Evolutionary conservation across 2,329 filamentous ascomycete genomes (phyloP).

Genomic region (Exophiala dermatitidis): DNA sequence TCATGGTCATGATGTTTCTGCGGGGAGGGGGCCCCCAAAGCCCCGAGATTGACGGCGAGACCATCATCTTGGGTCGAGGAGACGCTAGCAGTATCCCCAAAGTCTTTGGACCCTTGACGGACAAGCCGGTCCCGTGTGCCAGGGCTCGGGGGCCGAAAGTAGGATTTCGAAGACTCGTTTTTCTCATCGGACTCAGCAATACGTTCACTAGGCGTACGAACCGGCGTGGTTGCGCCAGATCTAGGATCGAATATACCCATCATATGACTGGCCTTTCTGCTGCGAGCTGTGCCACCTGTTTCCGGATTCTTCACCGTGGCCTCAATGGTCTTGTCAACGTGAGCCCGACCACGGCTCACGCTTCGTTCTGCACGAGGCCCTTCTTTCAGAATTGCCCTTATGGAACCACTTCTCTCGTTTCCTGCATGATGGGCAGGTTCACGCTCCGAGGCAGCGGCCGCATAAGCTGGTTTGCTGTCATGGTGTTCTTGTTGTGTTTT

Average conservation of each 20-base stretch:
- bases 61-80: not conserved
- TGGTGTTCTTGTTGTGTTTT: constrained; percentile 7
- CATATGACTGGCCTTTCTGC: constrained; percentile 60
- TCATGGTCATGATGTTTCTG: constrained; percentile 24
- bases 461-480: constrained; percentile 10
- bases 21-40: constrained; percentile 3
- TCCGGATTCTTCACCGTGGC: constrained; percentile 55
- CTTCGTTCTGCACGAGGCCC: constrained; percentile 32
- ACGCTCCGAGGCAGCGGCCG: constrained; percentile 22
- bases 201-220: constrained; percentile 4
- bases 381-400: constrained; percentile 24
- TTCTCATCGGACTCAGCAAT: not conserved
- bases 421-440: constrained; percentile 22
- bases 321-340: constrained; percentile 57
- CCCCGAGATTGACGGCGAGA: not conserved
- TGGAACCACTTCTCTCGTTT: constrained; percentile 26
- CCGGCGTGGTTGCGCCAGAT: constrained; percentile 11
- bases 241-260: constrained; percentile 53
- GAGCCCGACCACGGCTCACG: constrained; percentile 39
- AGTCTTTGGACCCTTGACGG: constrained; percentile 8
- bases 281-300: constrained; percentile 48
- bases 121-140: constrained; percentile 3
- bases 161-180: constrained; percentile 6
- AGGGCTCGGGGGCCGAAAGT: constrained; percentile 14
- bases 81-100: not conserved